Base-by-base conservation (phyloP, 208 protist genomes). In the Crithidia bombi region DNA sequence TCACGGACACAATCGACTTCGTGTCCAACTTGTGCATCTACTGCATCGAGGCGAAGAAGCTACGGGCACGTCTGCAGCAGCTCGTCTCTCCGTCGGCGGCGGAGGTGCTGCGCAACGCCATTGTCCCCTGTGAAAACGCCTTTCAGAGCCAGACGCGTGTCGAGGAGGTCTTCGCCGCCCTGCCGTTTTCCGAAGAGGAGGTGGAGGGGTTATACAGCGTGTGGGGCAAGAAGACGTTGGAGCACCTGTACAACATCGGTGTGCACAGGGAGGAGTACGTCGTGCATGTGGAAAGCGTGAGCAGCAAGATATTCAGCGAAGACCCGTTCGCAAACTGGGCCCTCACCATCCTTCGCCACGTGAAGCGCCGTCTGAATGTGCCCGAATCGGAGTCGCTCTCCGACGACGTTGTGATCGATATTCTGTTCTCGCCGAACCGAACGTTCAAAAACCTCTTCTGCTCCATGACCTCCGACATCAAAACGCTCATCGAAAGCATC, bases 1-100 rank as follows among this genome's bases (percentile, higher is more conserved):
- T 87, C 81, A 93, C 91, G 0, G 91, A 96, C 71, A 80, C 90
- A 21, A 80, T 96, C 26, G 91, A 96, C 63, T 93, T 96, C 67
- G 78, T 94, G 50, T 90, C 86, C 19, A 91, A 83, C 65, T 59
- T 96, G 26, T 93, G 86, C 63, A 90, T 96, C 46, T 84, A 91
- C 61, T 83, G 78, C 57, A 73, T 96, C 23, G 91, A 96, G 67
- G 72, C 82, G 0, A 66, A 76, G 44, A 95, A 95, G 71, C 75
- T 95, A 21, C 75, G 87, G 28, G 62, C 70, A 21, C 83, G 85
- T 14, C 73, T 95, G 49, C 76, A 83, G 64, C 79, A 89, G 56
- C 77, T 91, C n/a, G 83, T 85, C 23, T 82, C 85, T n/a, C 90
- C 86, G 19, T 86, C 82, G 3, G 87, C 83, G 12, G 72, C 82